phyloP scores from a whole-genome alignment of 768 basidiomycete species.

The Cystobasidiopsis lactophilus region DNA sequence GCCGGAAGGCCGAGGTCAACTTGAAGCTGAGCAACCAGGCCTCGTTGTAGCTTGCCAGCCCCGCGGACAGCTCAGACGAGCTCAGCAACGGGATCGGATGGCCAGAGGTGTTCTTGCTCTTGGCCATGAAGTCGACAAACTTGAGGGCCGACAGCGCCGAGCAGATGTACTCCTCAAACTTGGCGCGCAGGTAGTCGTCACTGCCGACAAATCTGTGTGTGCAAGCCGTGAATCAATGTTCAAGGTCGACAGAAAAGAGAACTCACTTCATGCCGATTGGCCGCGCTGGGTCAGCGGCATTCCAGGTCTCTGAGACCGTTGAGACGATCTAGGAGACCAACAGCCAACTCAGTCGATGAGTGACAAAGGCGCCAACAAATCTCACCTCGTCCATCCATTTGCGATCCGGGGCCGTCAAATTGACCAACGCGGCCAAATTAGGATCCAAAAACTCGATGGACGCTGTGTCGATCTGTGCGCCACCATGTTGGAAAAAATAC shows the following conservation, averaged over 20 bases:
- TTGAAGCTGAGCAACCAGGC: conserved; percentile 75
- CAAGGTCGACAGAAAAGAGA: not conserved
- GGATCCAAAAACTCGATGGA: conserved; percentile 68
- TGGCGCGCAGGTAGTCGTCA: conserved; percentile 77
- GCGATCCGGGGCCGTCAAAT: conserved; percentile 72
- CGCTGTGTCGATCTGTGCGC: conserved; percentile 54
- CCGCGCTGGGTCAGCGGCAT: conserved; percentile 38
- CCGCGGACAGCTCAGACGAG: conserved; percentile 12
- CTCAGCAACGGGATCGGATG: conserved; percentile 15
- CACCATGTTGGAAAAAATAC: not conserved
- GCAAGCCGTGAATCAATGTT: not conserved
- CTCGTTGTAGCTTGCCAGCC: conserved; percentile 40
- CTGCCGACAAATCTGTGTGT: conserved; percentile 58
- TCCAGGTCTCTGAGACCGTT: conserved; percentile 66
- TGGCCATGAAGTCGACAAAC: conserved; percentile 62
- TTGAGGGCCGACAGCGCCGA: conserved; percentile 71
- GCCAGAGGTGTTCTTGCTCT: conserved; percentile 38
- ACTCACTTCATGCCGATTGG: conserved; percentile 33
- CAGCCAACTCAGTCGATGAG: not conserved
- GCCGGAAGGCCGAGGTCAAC: conserved; percentile 60
- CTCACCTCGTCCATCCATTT: conserved; percentile 83
- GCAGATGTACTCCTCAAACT: conserved; percentile 70
- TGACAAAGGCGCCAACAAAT: not conserved
- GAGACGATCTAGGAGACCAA: conserved; percentile 38
- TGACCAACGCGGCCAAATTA: conserved; percentile 50